A percentile compares a stretch with the other conserved stretches of the same genome.
These are phyloP conservation scores for Aspergillus cejpii DNA, from an alignment of 2,329 filamentous ascomycete genomes.

Conservation along the genomic window DNA sequence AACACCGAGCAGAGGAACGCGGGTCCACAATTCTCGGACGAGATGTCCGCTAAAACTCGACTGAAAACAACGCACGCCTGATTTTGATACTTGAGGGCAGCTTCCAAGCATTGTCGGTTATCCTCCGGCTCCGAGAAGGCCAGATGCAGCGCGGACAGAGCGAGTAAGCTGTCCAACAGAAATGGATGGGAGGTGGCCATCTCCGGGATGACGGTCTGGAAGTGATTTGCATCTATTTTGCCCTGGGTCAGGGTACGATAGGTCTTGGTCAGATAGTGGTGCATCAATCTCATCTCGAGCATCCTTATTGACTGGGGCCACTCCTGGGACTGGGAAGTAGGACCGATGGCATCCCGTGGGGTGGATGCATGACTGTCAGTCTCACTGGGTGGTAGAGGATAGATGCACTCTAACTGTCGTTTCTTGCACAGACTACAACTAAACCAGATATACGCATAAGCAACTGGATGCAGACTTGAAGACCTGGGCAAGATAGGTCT, in stretches of 20 bases:
- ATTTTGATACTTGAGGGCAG: slow-evolving; percentile 34
- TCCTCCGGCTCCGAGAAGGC: slow-evolving; percentile 33
- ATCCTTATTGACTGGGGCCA: slow-evolving; percentile 20
- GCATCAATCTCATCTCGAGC: slow-evolving; percentile 35
- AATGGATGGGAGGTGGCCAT: slow-evolving; percentile 40
- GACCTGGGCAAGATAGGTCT: neutral
- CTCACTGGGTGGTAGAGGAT: slow-evolving; percentile 22
- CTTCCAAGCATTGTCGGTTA: slow-evolving; percentile 30
- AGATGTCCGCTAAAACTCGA: slow-evolving; percentile 33
- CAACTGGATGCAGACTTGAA: neutral
- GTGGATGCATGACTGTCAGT: slow-evolving; percentile 21
- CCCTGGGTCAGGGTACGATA: slow-evolving; percentile 30
- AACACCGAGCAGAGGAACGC: slow-evolving; percentile 38
- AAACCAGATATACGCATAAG: neutral
- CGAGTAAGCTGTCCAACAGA: slow-evolving; percentile 41
- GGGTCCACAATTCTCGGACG: slow-evolving; percentile 39
- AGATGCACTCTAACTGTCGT: slow-evolving; percentile 34
- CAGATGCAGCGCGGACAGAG: slow-evolving; percentile 42
- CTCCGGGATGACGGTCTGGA: slow-evolving; percentile 31
- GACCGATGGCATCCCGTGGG: slow-evolving; percentile 16
- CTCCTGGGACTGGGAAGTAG: slow-evolving; percentile 6
- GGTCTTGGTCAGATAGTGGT: slow-evolving; percentile 36
- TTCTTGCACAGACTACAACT: slow-evolving; percentile 31
- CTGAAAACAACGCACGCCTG: slow-evolving; percentile 31
- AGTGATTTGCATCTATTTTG: slow-evolving; percentile 27